These are phyloP conservation scores for Tinospora cordifolia DNA, from an alignment of 164 flowering plant genomes.

Conservation along the genomic window DNA sequence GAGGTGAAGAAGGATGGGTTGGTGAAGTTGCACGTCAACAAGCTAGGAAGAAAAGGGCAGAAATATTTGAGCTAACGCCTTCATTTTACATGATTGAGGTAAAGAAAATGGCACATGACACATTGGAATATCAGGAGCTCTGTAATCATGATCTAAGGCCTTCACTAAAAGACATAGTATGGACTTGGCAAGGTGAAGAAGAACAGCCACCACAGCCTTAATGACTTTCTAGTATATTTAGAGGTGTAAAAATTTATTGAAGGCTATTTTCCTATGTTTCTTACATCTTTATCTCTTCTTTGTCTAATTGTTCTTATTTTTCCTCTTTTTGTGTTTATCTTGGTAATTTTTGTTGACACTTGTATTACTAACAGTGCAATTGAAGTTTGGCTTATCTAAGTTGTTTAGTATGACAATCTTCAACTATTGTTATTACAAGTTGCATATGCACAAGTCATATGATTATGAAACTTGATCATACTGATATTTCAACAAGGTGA, in stretches of 20 bases:
- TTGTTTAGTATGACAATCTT: too few relatives aligned
- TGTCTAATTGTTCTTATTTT: neutral
- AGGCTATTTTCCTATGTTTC: neutral
- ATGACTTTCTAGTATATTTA: neutral
- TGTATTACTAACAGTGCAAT: slow-evolving; percentile 8
- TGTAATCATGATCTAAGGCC: slow-evolving; percentile 37
- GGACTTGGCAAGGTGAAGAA: slow-evolving; percentile 33
- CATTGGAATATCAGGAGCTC: slow-evolving; percentile 39
- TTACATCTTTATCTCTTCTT: neutral
- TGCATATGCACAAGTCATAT: too few relatives aligned
- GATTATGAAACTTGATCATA: too few relatives aligned
- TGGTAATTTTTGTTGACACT: neutral
- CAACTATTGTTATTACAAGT: too few relatives aligned
- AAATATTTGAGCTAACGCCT: slow-evolving; percentile 46
- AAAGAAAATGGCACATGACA: slow-evolving; percentile 38
- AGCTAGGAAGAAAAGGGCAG: slow-evolving; percentile 44
- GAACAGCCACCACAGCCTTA: slow-evolving; percentile 3
- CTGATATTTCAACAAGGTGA: too few relatives aligned
- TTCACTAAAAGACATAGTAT: slow-evolving; percentile 37
- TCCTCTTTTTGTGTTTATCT: neutral
- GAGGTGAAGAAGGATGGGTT: slow-evolving; percentile 33
- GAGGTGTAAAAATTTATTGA: neutral
- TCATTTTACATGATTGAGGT: slow-evolving; percentile 38
- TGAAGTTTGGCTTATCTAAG: neutral
- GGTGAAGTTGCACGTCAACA: slow-evolving; percentile 29